These are phyloP conservation scores for Nakaseomyces uthaithaninus DNA, from an alignment of 1,139 yeast genomes.

Conservation along the genomic window DNA sequence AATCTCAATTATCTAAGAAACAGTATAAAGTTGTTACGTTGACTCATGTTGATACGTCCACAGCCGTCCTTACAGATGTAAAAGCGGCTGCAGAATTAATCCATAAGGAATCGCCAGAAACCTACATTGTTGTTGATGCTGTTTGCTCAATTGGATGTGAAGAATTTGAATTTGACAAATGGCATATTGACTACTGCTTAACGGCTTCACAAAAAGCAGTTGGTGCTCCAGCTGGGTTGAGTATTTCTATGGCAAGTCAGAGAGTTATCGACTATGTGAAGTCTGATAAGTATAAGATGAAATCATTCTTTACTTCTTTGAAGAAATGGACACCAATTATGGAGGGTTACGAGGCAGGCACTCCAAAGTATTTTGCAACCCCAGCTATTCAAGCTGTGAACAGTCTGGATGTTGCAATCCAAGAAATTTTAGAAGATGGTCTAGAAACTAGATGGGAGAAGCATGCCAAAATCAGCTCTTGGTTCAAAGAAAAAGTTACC, in stretches of 20 bases:
- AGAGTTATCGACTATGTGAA: slow-evolving; percentile 60
- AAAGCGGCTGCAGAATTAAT: slow-evolving; percentile 54
- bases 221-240: slow-evolving; percentile 90
- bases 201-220: slow-evolving; percentile 95
- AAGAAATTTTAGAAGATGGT: slow-evolving; percentile 55
- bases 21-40: slow-evolving; percentile 67
- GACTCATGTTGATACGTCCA: slow-evolving; percentile 94
- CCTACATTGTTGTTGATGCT: slow-evolving; percentile 82
- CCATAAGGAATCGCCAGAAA: slow-evolving; percentile 61
- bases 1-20: slow-evolving; percentile 42
- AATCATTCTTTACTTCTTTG: slow-evolving; percentile 67
- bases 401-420: slow-evolving; percentile 70
- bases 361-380: slow-evolving; percentile 85
- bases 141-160: slow-evolving; percentile 94
- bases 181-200: slow-evolving; percentile 84
- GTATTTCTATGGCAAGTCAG: slow-evolving; percentile 65
- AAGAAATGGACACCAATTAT: slow-evolving; percentile 85
- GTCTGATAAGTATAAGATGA: slow-evolving; percentile 16
- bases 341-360: slow-evolving; percentile 77
- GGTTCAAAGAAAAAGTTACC: slow-evolving; percentile 52
- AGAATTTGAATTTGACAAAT: slow-evolving; percentile 70
- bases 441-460: slow-evolving; percentile 55
- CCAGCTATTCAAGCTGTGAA: slow-evolving; percentile 85
- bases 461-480: slow-evolving; percentile 54
- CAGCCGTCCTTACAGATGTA: slow-evolving; percentile 79